phyloP scores from a whole-genome alignment of 2,329 filamentous ascomycete genomes.

The Hypoxylon sp. region DNA sequence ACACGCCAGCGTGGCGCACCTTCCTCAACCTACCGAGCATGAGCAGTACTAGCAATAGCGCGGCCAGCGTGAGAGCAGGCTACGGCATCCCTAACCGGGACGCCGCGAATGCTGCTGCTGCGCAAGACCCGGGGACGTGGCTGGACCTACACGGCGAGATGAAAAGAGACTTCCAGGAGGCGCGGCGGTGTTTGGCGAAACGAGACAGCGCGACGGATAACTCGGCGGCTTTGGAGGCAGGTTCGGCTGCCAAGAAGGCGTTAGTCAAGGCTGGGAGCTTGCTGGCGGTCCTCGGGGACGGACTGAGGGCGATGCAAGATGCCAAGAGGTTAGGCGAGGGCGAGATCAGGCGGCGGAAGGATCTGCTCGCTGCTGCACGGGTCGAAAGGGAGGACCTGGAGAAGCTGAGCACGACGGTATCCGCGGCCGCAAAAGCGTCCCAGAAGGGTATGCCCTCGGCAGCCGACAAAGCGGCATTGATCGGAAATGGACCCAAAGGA shows the following conservation, averaged over 20 bases:
- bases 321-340: conserved; percentile 76
- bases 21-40: conserved; percentile 79
- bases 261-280: conserved; percentile 78
- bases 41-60: conserved; percentile 64
- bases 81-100: conserved; percentile 52
- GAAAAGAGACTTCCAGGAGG: conserved; percentile 79
- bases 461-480: conserved; percentile 66
- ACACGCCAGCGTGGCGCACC: conserved; percentile 78
- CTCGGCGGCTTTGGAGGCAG: conserved; percentile 70
- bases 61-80: conserved; percentile 64
- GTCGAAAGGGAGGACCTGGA: conserved; percentile 85
- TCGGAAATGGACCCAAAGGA: conserved; percentile 59
- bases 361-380: conserved; percentile 77
- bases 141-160: conserved; percentile 82
- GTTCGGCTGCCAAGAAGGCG: conserved; percentile 80
- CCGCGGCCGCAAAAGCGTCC: conserved; percentile 57
- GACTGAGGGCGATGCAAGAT: conserved; percentile 71
- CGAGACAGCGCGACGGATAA: conserved; percentile 73
- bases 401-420: conserved; percentile 73
- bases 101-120: conserved; percentile 59
- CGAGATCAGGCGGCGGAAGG: conserved; percentile 78
- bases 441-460: conserved; percentile 65
- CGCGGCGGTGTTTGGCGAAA: conserved; percentile 74
- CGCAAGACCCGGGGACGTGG: conserved; percentile 78
- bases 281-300: conserved; percentile 75